phyloP scores from a whole-genome alignment of 2,329 filamentous ascomycete genomes.

The Sclerotinia borealis region DNA sequence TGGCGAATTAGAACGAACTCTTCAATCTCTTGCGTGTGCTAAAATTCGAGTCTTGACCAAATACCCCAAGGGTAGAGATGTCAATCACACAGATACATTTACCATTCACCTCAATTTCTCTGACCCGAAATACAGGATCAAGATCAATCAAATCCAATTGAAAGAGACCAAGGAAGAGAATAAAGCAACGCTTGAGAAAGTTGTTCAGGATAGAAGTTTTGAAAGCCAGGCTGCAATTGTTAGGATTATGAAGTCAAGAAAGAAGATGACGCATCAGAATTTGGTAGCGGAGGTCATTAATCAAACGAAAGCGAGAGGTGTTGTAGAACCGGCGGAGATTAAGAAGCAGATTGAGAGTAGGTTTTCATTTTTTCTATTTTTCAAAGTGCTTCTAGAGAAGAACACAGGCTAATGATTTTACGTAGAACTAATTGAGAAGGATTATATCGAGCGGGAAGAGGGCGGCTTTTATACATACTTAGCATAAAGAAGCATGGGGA shows the following conservation, averaged over 20 bases:
- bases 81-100: conserved; percentile 75
- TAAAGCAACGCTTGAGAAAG: conserved; percentile 84
- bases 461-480: conserved; percentile 65
- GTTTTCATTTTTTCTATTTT: conserved; percentile 34
- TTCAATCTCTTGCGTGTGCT: conserved; percentile 91
- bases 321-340: conserved; percentile 78
- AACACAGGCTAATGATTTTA: conserved; percentile 28
- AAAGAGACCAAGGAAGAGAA: conserved; percentile 96
- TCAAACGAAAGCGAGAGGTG: conserved; percentile 79
- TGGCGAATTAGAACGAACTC: conserved; percentile 75
- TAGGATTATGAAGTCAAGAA: conserved; percentile 91
- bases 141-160: conserved; percentile 98
- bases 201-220: conserved; percentile 83
- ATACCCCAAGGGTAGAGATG: conserved; percentile 76
- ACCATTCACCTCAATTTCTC: conserved; percentile 70
- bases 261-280: conserved; percentile 79
- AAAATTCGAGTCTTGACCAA: conserved; percentile 81
- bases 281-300: conserved; percentile 88
- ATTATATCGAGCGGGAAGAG: conserved; percentile 79
- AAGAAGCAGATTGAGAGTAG: conserved; percentile 95
- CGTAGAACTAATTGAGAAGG: conserved; percentile 74
- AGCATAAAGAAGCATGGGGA: conserved; percentile 40
- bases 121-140: conserved; percentile 82
- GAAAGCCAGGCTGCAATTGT: conserved; percentile 98
- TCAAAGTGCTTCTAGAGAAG: conserved; percentile 12